Conservation (phyloP, 2,329 filamentous ascomycete species). For the Microdochium nivale region DNA sequence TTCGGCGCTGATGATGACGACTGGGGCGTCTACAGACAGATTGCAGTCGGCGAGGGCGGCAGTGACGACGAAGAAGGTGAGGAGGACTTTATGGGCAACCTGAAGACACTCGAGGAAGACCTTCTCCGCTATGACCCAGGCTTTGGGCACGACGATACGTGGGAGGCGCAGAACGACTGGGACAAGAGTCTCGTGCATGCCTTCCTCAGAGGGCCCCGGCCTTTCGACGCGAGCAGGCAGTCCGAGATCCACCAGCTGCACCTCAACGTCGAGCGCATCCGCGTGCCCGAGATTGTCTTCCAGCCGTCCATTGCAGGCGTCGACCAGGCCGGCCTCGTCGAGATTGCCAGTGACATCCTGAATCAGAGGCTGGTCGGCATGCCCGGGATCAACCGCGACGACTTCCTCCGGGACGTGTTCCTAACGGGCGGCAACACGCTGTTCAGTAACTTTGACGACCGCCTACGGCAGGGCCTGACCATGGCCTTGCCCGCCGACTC, state of each 20-base stretch:
- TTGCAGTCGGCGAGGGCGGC: constrained; percentile 69
- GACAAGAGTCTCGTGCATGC: constrained; percentile 85
- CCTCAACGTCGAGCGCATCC: constrained; percentile 92
- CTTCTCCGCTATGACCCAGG: constrained; percentile 77
- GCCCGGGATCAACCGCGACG: constrained; percentile 43
- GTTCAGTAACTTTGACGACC: constrained; percentile 79
- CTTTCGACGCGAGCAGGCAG: constrained; percentile 73
- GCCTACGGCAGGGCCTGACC: constrained; percentile 64
- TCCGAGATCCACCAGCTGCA: constrained; percentile 81
- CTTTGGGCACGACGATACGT: constrained; percentile 87
- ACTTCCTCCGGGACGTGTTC: constrained; percentile 79
- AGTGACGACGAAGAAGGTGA: constrained; percentile 90
- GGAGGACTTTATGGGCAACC: constrained; percentile 66
- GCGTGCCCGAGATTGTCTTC: constrained; percentile 88
- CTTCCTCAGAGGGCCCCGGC: constrained; percentile 79
- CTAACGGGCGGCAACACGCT: constrained; percentile 88
- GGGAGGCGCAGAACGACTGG: constrained; percentile 92
- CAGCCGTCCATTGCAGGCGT: constrained; percentile 85
- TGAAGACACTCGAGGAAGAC: constrained; percentile 75
- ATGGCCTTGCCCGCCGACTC: constrained; percentile 63
- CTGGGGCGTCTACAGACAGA: constrained; percentile 93
- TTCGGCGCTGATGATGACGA: constrained; percentile 97
- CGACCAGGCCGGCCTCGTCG: constrained; percentile 87
- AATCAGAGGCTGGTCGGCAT: constrained; percentile 64
- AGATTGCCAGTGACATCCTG: constrained; percentile 85